phyloP scores from a whole-genome alignment of 2,329 filamentous ascomycete species.

The Cadophora sp. region DNA sequence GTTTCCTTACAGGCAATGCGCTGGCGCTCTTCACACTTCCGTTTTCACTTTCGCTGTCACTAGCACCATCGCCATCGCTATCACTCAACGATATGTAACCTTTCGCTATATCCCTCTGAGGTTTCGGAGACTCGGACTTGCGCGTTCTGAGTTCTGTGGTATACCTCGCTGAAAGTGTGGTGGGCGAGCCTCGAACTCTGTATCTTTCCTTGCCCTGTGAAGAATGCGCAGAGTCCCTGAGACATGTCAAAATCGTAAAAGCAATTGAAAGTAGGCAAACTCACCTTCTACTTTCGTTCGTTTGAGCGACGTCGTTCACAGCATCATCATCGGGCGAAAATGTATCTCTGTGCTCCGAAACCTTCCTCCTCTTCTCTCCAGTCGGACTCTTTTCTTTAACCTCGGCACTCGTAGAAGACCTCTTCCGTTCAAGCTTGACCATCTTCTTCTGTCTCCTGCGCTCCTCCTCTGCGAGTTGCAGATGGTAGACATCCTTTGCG shows the following conservation, averaged over 20 bases:
- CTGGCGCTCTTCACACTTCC: conserved; percentile 1
- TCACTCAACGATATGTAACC: conserved; percentile 38
- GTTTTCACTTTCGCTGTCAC: conserved; percentile 20
- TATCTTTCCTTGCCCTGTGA: conserved; percentile 31
- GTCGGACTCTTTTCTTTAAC: conserved; percentile 31
- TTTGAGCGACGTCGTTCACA: conserved; percentile 24
- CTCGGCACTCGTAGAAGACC: conserved; percentile 37
- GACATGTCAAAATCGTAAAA: conserved; percentile 4
- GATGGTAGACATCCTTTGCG: conserved; percentile 52
- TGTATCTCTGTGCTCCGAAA: conserved; percentile 28
- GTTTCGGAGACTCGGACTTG: conserved; percentile 19
- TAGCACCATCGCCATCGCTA: conserved; percentile 29
- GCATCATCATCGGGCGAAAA: conserved; percentile 30
- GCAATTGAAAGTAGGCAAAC: not conserved
- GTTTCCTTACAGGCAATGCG: conserved; percentile 15
- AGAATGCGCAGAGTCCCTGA: conserved; percentile 35
- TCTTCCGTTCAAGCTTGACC: conserved; percentile 38
- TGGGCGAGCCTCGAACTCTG: conserved; percentile 24
- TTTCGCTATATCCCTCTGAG: conserved; percentile 13
- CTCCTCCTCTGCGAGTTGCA: conserved; percentile 51
- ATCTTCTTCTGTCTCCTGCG: conserved; percentile 44
- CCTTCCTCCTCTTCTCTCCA: conserved; percentile 38
- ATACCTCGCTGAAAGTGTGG: conserved; percentile 31
- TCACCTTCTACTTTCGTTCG: conserved; percentile 23
- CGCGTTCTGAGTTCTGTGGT: conserved; percentile 29